Evolutionary conservation across 805 yeast species (phyloP).

Genomic region (Scheffersomyces lignosus): DNA sequence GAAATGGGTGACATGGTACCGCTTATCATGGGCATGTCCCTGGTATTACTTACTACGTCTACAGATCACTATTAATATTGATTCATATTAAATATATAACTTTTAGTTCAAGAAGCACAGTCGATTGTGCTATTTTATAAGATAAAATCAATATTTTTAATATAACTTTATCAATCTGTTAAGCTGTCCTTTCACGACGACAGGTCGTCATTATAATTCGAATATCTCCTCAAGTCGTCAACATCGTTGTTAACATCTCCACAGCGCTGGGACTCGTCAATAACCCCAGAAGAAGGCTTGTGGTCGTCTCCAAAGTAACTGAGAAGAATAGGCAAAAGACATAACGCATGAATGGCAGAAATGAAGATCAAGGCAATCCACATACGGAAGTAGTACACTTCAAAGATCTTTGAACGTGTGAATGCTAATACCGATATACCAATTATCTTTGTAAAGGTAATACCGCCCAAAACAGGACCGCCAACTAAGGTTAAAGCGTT

Average conservation of each 20-base stretch:
- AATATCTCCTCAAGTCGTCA: neutral
- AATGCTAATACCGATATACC: constrained; percentile 88
- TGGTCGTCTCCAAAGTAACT: constrained; percentile 53
- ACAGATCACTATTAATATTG: too few relatives aligned
- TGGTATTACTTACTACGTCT: too few relatives aligned
- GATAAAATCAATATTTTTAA: too few relatives aligned
- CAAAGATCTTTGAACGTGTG: constrained; percentile 84
- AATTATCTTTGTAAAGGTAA: constrained; percentile 82
- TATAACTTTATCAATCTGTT: too few relatives aligned
- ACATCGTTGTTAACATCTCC: neutral
- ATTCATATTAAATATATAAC: too few relatives aligned
- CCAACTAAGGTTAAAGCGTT: constrained; percentile 79
- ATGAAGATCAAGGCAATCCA: constrained; percentile 79
- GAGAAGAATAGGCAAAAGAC: constrained; percentile 75
- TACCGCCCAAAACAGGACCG: constrained; percentile 87
- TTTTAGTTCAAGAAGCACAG: too few relatives aligned
- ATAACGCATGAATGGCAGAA: constrained; percentile 77
- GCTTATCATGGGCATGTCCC: too few relatives aligned
- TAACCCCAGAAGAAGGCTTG: neutral
- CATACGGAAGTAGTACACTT: constrained; percentile 91
- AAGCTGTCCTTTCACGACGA: too few relatives aligned
- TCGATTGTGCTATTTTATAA: too few relatives aligned
- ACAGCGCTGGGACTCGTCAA: neutral
- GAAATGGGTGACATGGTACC: too few relatives aligned
- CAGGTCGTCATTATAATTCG: too few relatives aligned